Evolutionary conservation across 768 basidiomycete species (phyloP), one percentile per base, ranked within the genome.

Genomic region (Kockovaella imperatae): DNA sequence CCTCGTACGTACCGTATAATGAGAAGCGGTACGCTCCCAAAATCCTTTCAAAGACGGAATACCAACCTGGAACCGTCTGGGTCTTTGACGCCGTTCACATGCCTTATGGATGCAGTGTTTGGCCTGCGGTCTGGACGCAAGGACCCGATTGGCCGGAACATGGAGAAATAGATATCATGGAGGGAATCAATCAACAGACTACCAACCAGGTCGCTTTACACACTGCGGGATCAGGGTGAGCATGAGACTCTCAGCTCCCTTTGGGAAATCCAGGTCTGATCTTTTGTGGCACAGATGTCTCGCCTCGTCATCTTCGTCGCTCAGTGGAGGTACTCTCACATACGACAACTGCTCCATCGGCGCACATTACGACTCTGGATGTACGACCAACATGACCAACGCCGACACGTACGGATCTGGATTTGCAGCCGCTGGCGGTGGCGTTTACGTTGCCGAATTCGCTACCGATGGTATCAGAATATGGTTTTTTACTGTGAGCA

Each of bases 131-230:
- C 30, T 68, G 63, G 62, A 60, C 64, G 20, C 54, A 67, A 56
- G 67, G 54, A 43, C 20, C 51, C 11, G 52, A 52, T 40, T 59
- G 63, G 65, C 61, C 60, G 26, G 20, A 36, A 14, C 56, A 52
- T 1, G 65, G 65, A 13, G 83, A 86, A 63, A 83, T 84, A 52
- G 87, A 89, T 67, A 84, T 83, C 8, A 79, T 89, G 50, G 87
- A 90, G 67, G 83, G 81, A 28, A 82, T 89, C 53, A 89, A 90
- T 69, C 64, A 77, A 41, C 77, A 77, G 34, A 74, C 75, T 3
- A 72, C 74, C 45, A 85, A 83, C 53, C 83, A 84, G 63, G 80
- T 83, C 76, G 77, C 87, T 0, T 72, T 88, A 14, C 87, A 88
- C 67, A 85, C 85, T 0, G 73, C 76, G n/a, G 52, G 28, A 32